Evolutionary conservation across 139 green algal species (phyloP).

Genomic region (Chlamydomonas urium): DNA sequence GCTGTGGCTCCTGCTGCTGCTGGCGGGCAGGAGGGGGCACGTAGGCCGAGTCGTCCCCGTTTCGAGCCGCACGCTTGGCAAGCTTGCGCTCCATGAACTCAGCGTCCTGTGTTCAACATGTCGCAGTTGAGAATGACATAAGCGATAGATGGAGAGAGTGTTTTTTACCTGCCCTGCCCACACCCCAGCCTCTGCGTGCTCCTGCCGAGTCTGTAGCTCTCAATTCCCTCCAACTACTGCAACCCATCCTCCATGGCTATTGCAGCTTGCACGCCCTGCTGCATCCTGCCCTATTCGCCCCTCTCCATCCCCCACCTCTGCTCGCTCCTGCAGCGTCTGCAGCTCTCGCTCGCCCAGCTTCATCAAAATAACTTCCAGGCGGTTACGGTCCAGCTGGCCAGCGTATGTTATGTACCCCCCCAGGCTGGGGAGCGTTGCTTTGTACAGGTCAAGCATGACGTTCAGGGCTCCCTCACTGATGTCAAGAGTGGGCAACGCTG

Average conservation of each 20-base stretch:
- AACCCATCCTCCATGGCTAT: too few species aligned
- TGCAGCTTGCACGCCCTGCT: too few species aligned
- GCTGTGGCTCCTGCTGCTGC: neutral
- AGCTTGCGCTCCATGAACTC: slow-evolving; percentile 73
- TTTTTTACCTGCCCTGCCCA: too few species aligned
- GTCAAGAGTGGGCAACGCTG: slow-evolving; percentile 84
- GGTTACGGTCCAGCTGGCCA: slow-evolving; percentile 55
- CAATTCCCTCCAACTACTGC: too few species aligned
- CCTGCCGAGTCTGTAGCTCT: too few species aligned
- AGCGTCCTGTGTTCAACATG: too few species aligned
- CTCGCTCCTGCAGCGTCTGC: slow-evolving; percentile 69
- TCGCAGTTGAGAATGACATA: too few species aligned
- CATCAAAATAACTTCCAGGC: slow-evolving; percentile 67
- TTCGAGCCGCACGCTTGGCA: slow-evolving; percentile 26
- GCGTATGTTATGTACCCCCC: slow-evolving; percentile 85
- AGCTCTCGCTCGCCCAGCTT: slow-evolving; percentile 63
- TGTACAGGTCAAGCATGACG: slow-evolving; percentile 86
- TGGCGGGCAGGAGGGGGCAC: slow-evolving; percentile 8
- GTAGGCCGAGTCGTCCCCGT: slow-evolving; percentile 2
- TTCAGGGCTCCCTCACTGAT: slow-evolving; percentile 89
- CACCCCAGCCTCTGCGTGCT: too few species aligned
- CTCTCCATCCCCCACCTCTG: slow-evolving; percentile 55
- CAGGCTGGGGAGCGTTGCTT: slow-evolving; percentile 71
- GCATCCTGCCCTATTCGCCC: too few species aligned
- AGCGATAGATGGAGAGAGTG: too few species aligned